Base-by-base conservation (phyloP, 202 grass and related monocot genomes). In the Digitaria exilis region DNA sequence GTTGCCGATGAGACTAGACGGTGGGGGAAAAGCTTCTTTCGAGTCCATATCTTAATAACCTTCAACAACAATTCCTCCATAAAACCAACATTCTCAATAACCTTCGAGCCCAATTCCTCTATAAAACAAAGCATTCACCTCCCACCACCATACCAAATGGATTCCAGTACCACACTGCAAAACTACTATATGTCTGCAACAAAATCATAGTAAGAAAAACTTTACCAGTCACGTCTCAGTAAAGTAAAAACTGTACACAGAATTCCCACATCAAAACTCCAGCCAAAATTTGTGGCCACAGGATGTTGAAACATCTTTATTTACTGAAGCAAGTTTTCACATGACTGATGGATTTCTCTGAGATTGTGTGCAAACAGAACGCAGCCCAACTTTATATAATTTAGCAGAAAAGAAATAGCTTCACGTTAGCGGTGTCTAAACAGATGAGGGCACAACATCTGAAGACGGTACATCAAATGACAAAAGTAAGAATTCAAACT, bases 1-100 rank as follows among this genome's bases (percentile, higher is more conserved):
- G 88, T 72, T 42, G 59, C 31, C 44, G 88, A 90, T 69, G 80
- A 90, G 88, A 90, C 88, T 75, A 26, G 51, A 87, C 88, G 49
- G 19, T 67, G 74, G 28, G 57, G 17, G 14, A 13, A 29, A 69
- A 5, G 12, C 16, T 34, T 51, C 57, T 61, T 82, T 75, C 15
- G 66, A 72, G 55, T 18, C 25, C 68, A 49, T 60, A 13, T 71
- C 26, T 71, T 48, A 16, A 71, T 29, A 48, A 18, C 9, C 11
- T 26, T 69, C 25, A 42, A 19, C 44, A 5, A 0, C 16, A 49
- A 70, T 29, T 46, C 24, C 41, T 9, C 0, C 15, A 25, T 22
- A 29, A 1, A 43, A 41, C 9, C 4, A 77, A 39, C 6, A 39
- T 39, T 71, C 26, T 71, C 28, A 16, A 71, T 29, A 48, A 18